phyloP scores from a whole-genome alignment of 257 asterid genomes.

The Jaltomata sinuosa region DNA sequence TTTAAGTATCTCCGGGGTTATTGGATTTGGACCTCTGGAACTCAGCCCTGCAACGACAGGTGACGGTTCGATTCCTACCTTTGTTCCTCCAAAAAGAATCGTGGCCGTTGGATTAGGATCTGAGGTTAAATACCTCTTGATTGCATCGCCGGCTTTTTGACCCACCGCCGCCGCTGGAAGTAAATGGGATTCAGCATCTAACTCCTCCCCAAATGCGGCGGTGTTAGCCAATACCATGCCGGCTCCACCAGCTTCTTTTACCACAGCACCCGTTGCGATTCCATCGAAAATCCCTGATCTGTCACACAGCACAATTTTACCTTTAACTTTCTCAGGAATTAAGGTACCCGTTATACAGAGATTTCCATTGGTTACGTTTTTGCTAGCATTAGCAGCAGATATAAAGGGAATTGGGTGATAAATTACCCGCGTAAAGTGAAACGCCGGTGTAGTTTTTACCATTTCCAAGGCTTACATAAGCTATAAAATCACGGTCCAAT shows the following conservation, averaged over 20 bases:
- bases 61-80: constrained; percentile 53
- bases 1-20: constrained; percentile 47
- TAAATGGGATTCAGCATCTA: constrained; percentile 72
- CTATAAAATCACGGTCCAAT: constrained; percentile 79
- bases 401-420: constrained; percentile 43
- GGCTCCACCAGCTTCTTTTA: constrained; percentile 52
- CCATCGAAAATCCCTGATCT: constrained; percentile 55
- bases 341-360: constrained; percentile 63
- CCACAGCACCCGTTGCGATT: constrained; percentile 56
- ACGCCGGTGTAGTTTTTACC: constrained; percentile 66
- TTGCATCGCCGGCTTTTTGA: constrained; percentile 27
- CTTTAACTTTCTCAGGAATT: constrained; percentile 45
- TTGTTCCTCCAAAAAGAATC: constrained; percentile 48
- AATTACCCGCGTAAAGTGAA: constrained; percentile 41
- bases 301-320: constrained; percentile 64
- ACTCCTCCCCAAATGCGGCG: constrained; percentile 59
- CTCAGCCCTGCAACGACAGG: constrained; percentile 77
- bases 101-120: constrained; percentile 46
- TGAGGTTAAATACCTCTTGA: constrained; percentile 28
- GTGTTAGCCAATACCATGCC: constrained; percentile 65
- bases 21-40: constrained; percentile 60
- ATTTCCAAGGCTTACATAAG: constrained; percentile 66
- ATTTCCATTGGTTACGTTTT: constrained; percentile 48
- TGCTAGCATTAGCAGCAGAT: constrained; percentile 72
- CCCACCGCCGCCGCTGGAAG: constrained; percentile 62